Evolutionary conservation across 306 rosid species (phyloP).

Genomic region (Pachyrhizus erosus): DNA sequence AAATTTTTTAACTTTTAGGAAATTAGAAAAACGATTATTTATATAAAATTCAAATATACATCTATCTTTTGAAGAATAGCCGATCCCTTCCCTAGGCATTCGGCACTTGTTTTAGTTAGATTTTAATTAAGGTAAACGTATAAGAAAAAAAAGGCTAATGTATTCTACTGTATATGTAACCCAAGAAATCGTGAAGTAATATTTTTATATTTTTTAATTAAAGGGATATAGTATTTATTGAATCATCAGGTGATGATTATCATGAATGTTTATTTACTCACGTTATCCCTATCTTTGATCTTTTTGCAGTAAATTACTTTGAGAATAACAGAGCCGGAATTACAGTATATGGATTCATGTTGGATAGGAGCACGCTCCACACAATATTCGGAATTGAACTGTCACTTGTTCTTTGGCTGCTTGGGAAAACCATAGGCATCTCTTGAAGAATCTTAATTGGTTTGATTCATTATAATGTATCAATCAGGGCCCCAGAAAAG

Average conservation of each 20-base stretch:
- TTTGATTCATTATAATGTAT: slow-evolving; percentile 3
- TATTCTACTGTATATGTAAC: not conserved
- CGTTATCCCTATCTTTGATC: not conserved
- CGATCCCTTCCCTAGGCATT: not conserved
- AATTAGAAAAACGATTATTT: not conserved
- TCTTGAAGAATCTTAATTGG: slow-evolving; percentile 41
- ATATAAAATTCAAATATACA: not conserved
- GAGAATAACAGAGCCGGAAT: slow-evolving; percentile 91
- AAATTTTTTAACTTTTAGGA: not conserved
- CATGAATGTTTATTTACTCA: not conserved
- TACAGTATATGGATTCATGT: slow-evolving; percentile 75
- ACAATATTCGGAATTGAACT: slow-evolving; percentile 81
- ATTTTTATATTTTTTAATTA: not conserved
- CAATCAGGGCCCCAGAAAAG: not conserved
- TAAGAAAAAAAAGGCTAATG: not conserved
- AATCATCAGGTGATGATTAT: not conserved
- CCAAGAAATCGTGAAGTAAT: not conserved
- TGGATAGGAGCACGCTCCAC: slow-evolving; percentile 83
- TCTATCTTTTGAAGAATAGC: not conserved
- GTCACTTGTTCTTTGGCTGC: slow-evolving; percentile 85
- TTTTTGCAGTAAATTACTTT: slow-evolving; percentile 75
- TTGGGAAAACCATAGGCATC: slow-evolving; percentile 81
- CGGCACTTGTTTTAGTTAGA: not conserved
- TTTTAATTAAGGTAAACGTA: not conserved
- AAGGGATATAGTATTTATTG: not conserved